Evolutionary conservation across 345 rosid genomes (phyloP).

Genomic region (Eucalyptus curtisii): DNA sequence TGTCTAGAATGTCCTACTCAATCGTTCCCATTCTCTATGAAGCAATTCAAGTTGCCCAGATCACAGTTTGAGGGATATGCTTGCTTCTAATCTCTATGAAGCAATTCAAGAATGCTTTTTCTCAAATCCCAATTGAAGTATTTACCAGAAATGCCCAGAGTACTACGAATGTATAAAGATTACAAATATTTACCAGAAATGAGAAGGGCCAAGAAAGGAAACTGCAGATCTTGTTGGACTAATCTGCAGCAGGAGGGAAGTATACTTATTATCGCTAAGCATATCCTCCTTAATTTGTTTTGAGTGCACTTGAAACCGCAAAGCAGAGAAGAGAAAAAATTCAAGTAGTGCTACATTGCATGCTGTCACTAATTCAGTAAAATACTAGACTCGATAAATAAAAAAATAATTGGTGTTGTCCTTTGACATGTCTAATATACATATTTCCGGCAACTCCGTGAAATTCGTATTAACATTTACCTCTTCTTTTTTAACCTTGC

Average conservation of each 20-base stretch:
- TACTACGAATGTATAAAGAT: background rate
- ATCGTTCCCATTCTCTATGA: too few species aligned
- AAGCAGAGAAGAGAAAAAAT: background rate
- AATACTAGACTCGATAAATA: background rate
- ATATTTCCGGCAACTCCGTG: background rate
- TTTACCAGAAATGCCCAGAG: background rate
- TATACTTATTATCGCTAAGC: background rate
- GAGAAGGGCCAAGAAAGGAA: conserved; percentile 92
- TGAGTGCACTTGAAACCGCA: background rate
- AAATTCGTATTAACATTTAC: background rate
- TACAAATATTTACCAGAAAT: conserved; percentile 42
- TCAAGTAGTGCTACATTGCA: background rate
- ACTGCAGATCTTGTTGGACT: conserved; percentile 48
- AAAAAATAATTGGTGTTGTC: background rate
- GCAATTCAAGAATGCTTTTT: background rate
- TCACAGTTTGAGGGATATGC: background rate
- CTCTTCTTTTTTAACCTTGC: conserved; percentile 38
- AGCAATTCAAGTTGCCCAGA: background rate
- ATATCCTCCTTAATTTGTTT: background rate
- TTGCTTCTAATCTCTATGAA: background rate
- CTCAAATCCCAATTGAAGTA: background rate
- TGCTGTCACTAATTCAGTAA: background rate
- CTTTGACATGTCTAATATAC: background rate
- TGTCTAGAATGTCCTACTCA: too few species aligned
- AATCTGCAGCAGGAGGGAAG: conserved; percentile 22